phyloP scores from a whole-genome alignment of 2,329 filamentous ascomycete species.

The Herpotrichia juniperi region DNA sequence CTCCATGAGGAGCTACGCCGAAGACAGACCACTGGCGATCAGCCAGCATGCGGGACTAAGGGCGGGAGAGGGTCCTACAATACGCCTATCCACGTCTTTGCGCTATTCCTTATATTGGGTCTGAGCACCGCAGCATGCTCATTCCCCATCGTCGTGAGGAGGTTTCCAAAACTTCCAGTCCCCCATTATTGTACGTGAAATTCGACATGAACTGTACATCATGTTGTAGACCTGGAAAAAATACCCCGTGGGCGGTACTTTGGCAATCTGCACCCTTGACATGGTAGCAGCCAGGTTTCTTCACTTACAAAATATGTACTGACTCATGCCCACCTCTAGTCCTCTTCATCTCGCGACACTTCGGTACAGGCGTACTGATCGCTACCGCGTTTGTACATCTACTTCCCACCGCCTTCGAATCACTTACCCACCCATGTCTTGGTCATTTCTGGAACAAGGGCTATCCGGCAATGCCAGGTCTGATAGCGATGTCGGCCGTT shows the following conservation, averaged over 20 bases:
- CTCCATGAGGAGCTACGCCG: conserved; percentile 58
- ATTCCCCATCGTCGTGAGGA: conserved; percentile 48
- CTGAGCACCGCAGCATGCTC: conserved; percentile 58
- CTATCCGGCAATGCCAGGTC: conserved; percentile 47
- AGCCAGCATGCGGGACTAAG: conserved; percentile 61
- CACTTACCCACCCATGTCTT: conserved; percentile 48
- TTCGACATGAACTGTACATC: background rate
- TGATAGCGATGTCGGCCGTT: conserved; percentile 48
- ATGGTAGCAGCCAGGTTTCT: background rate
- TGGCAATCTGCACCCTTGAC: background rate
- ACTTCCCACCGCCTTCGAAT: conserved; percentile 48
- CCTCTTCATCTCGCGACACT: conserved; percentile 48
- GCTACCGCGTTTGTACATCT: conserved; percentile 50
- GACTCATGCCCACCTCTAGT: conserved; percentile 18
- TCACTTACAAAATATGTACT: background rate
- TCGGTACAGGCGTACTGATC: conserved; percentile 49
- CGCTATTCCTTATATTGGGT: conserved; percentile 62
- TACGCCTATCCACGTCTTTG: conserved; percentile 61
- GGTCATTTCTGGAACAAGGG: conserved; percentile 47
- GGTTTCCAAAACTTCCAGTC: conserved; percentile 44
- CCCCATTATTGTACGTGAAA: conserved; percentile 32
- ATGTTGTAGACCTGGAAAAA: background rate
- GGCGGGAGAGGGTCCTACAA: conserved; percentile 57
- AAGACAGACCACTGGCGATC: conserved; percentile 52
- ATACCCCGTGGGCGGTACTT: background rate